A percentile compares a stretch with the other conserved stretches of the same genome.
Conservation (phyloP, 192 early-diverging fungal genomes). For the Gonapodya prolifera region DNA sequence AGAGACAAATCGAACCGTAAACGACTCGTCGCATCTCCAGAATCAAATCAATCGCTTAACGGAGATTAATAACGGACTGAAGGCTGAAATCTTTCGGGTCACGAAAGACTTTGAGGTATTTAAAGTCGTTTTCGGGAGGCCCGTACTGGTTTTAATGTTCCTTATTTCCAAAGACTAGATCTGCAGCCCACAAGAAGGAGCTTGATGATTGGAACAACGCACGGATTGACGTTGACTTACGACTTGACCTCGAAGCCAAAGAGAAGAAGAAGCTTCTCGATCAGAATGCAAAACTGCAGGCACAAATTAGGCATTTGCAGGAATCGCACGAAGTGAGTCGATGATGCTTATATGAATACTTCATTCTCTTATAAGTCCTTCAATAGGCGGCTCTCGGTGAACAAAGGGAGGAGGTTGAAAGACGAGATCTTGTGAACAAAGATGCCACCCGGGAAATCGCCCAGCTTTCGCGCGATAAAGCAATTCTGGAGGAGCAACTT, state of each 20-base stretch:
- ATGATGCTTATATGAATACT: background rate
- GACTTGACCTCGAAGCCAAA: background rate
- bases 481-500: background rate
- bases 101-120: background rate
- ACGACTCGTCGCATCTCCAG: background rate
- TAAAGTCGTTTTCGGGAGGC: no score
- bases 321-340: background rate
- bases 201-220: background rate
- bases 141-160: no score
- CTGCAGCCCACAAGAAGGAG: background rate
- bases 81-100: background rate
- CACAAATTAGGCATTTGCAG: background rate
- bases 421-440: background rate
- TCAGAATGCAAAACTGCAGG: background rate
- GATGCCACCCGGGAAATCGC: background rate
- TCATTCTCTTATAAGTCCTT: background rate
- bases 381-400: background rate
- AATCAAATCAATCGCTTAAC: background rate
- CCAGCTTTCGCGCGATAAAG: background rate
- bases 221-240: background rate
- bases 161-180: background rate
- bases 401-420: background rate
- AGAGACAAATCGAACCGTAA: background rate
- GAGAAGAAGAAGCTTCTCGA: background rate
- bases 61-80: background rate